Base-by-base conservation (phyloP, 345 rosid genomes). In the Kernera saxatilis region DNA sequence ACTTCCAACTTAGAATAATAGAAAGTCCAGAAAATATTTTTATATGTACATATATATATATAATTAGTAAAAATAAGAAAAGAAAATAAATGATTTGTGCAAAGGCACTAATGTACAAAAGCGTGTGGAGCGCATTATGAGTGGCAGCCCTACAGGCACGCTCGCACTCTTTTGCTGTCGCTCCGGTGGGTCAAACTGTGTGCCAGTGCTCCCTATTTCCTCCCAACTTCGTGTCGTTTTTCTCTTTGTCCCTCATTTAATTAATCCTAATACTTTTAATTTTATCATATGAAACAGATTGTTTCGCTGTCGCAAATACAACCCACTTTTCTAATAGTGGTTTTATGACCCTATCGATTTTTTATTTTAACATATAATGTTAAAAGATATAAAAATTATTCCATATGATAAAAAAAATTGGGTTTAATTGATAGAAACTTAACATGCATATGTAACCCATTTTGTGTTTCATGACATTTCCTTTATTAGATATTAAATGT, bases 101-200 rank as follows among this genome's bases (percentile, higher is more conserved):
- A 68, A 75, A 60, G 78, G 41, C 78, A 76, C 79, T 76, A 76
- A 70, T 63, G 40, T 63, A 69, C 71, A 76, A 70, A 75, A 69
- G 70, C 75, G 75, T 76, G 79, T 76, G 79, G 79, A 76, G 71
- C 75, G 79, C 79, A 76, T 70, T 62, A 76, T 76, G 60, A 76
- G 35, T 36, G 75, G 75, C 17, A 69, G 23, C 61, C 75, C 71
- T 55, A 76, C 75, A 63, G 46, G 75, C 79, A 76, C 75, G 75
- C 75, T 63, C 61, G 67, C 70, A 46, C 54, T 18, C 71, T 63
- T 76, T 29, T 53, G 61, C 57, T 76, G 75, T 69, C 75, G 53
- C 71, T 70, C 65, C 64, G 53, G 75, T 76, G 75, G 75, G 71
- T 76, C 75, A 69, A 76, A 70, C 67, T 69, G 71, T 69, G 53